Percentiles rank a stretch among this genome's conserved stretches.
These are phyloP conservation scores for Fusarium setosum DNA, from an alignment of 2,329 filamentous ascomycete species.

Conservation along the genomic window DNA sequence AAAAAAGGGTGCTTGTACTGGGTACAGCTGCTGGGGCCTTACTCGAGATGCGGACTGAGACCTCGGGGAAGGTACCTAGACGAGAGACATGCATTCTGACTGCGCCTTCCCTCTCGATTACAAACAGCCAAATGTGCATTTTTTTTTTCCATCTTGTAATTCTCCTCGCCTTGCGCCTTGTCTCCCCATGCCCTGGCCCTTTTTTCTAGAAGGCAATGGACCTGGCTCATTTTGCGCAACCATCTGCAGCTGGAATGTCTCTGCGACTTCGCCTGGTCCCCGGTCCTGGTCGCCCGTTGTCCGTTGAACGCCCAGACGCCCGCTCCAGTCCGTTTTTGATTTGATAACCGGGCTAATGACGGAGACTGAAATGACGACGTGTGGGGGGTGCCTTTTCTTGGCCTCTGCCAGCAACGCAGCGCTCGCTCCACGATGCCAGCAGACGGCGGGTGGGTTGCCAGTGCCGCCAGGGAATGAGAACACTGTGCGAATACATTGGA, in stretches of 20 bases:
- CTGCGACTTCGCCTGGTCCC: conserved; percentile 13
- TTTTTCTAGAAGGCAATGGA: conserved; percentile 4
- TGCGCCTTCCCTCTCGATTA: conserved; percentile 6
- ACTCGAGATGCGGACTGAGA: conserved; percentile 8
- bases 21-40: conserved; percentile 2
- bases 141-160: neutral
- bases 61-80: conserved; percentile 13
- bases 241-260: conserved; percentile 10
- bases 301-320: conserved; percentile 38
- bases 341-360: conserved; percentile 44
- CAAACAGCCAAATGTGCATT: neutral
- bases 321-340: conserved; percentile 39
- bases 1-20: conserved; percentile 16
- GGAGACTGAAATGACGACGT: conserved; percentile 44
- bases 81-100: conserved; percentile 20
- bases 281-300: conserved; percentile 36
- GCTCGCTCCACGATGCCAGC: conserved; percentile 30
- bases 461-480: conserved; percentile 32
- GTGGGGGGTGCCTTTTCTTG: conserved; percentile 41
- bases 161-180: neutral
- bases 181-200: neutral
- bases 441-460: conserved; percentile 41
- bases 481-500: conserved; percentile 39
- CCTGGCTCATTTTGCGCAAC: neutral
- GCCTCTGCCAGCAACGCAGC: conserved; percentile 35